Evolutionary conservation across 2,329 filamentous ascomycete species (phyloP).

Genomic region (Beauveria australis): DNA sequence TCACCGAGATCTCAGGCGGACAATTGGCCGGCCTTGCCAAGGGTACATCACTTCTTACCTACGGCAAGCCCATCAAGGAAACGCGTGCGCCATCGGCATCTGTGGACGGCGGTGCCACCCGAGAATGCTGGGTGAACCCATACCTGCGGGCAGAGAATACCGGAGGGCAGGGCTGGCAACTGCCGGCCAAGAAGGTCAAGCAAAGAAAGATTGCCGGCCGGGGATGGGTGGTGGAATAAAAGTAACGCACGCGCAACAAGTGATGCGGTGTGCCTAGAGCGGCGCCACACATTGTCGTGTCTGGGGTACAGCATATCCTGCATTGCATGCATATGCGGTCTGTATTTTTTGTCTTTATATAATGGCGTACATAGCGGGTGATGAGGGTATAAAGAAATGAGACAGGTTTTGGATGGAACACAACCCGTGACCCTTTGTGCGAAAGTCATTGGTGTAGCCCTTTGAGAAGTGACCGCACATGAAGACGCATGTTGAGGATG

Average conservation of each 20-base stretch:
- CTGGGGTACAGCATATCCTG: neutral
- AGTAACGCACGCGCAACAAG: neutral
- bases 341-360: neutral
- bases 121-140: constrained; percentile 79
- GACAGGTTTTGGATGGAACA: neutral
- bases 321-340: neutral
- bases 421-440: neutral
- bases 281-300: neutral
- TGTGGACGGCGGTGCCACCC: constrained; percentile 31
- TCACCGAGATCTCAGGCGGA: constrained; percentile 68
- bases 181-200: constrained; percentile 76
- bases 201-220: constrained; percentile 66
- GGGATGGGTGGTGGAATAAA: constrained; percentile 63
- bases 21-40: constrained; percentile 74
- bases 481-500: neutral
- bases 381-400: neutral
- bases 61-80: constrained; percentile 89
- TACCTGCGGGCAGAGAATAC: constrained; percentile 61
- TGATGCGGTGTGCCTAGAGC: neutral
- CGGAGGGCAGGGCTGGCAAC: constrained; percentile 68
- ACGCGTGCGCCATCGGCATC: constrained; percentile 38
- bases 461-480: neutral
- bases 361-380: neutral
- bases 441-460: neutral
- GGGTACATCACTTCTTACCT: constrained; percentile 73